These are phyloP conservation scores for Rhizopogon salebrosus DNA, from an alignment of 768 basidiomycete species.

Conservation along the genomic window DNA sequence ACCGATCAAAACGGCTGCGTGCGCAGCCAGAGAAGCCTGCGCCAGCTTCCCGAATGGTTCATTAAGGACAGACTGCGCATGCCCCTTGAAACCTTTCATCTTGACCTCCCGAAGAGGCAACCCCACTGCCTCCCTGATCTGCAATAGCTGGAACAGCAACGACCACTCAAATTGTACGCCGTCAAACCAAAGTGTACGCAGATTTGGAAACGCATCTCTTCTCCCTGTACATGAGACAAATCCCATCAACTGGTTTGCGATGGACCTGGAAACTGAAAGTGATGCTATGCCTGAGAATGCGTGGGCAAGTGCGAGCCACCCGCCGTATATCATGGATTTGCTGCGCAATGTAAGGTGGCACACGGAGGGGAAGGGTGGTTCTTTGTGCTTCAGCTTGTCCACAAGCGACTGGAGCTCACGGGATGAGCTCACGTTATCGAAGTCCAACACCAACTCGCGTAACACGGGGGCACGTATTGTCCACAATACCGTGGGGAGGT, in stretches of 20 bases:
- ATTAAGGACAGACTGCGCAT: conserved; percentile 16
- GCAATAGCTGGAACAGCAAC: conserved; percentile 20
- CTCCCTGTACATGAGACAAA: conserved; percentile 22
- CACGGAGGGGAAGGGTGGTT: conserved; percentile 21
- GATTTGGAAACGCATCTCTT: conserved; percentile 20
- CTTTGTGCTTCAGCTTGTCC: conserved; percentile 21
- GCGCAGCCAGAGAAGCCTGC: conserved; percentile 12
- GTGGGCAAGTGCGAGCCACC: conserved; percentile 16
- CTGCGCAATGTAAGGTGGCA: conserved; percentile 16
- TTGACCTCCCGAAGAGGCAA: conserved; percentile 12
- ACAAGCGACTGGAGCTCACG: conserved; percentile 26
- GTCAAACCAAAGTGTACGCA: conserved; percentile 14
- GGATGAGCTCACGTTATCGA: conserved; percentile 16
- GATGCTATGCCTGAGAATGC: conserved; percentile 19
- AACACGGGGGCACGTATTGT: conserved; percentile 19
- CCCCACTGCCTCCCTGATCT: conserved; percentile 16
- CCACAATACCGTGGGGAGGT: conserved; percentile 20
- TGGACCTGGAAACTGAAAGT: conserved; percentile 23
- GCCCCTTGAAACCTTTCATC: conserved; percentile 19
- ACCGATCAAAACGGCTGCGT: not conserved
- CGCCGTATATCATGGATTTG: conserved; percentile 20
- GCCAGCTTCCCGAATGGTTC: conserved; percentile 14
- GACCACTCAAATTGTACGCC: conserved; percentile 26
- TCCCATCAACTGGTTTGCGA: conserved; percentile 15
- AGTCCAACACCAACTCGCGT: conserved; percentile 21